These are phyloP conservation scores for Stephania japonica DNA, from an alignment of 164 flowering plant genomes.

Conservation along the genomic window DNA sequence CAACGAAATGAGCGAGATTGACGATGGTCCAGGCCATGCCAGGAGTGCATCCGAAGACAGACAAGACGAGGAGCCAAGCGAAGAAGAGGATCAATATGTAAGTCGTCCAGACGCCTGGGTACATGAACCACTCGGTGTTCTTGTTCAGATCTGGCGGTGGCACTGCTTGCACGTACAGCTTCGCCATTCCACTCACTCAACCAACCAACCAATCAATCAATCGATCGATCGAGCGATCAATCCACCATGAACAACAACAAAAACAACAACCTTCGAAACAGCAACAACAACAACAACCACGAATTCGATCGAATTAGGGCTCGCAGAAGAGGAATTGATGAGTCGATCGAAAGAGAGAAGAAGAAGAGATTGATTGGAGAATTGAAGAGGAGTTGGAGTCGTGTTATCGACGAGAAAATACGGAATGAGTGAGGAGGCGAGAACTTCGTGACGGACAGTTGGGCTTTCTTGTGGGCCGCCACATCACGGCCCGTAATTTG, in stretches of 20 bases:
- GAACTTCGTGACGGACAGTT: neutral
- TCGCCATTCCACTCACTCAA: slow-evolving; percentile 26
- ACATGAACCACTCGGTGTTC: slow-evolving; percentile 80
- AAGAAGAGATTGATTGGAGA: neutral
- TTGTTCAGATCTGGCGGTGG: slow-evolving; percentile 56
- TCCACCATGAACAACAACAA: neutral
- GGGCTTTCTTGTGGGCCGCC: neutral
- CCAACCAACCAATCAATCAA: neutral
- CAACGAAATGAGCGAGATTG: slow-evolving; percentile 52
- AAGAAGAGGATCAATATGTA: slow-evolving; percentile 61
- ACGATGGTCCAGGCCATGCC: slow-evolving; percentile 80
- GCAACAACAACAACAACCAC: neutral
- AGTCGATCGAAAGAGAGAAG: neutral
- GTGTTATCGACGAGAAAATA: neutral
- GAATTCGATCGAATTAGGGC: neutral
- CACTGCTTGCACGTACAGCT: slow-evolving; percentile 41
- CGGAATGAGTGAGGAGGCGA: neutral
- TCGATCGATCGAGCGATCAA: neutral
- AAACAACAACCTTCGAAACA: neutral
- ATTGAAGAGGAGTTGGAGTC: neutral
- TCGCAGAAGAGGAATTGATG: neutral
- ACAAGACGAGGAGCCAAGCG: slow-evolving; percentile 54
- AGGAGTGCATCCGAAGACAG: slow-evolving; percentile 52
- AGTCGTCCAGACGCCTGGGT: slow-evolving; percentile 73
- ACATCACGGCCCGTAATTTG: too few species aligned